A percentile compares a stretch with the other conserved stretches of the same genome.
phyloP scores from a whole-genome alignment of 768 basidiomycete genomes.

The Pleurotus ostreatus region DNA sequence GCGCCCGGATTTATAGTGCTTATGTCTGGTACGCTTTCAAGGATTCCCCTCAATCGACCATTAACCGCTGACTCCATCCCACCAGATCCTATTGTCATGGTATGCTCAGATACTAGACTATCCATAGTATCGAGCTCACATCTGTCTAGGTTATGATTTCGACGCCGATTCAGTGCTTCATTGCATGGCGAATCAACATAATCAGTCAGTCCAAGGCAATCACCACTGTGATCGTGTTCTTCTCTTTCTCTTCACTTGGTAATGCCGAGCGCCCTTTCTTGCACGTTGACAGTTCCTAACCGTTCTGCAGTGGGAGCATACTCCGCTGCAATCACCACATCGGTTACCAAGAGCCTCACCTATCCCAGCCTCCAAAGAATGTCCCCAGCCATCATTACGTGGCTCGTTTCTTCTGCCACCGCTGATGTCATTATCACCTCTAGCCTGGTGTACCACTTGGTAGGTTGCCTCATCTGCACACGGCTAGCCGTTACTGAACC shows the following conservation, averaged over 20 bases:
- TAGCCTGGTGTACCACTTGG: conserved; percentile 7
- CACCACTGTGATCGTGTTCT: conserved; percentile 2
- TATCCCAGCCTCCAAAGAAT: not conserved
- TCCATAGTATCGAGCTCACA: not conserved
- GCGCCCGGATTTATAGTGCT: not conserved
- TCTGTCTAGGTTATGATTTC: conserved; percentile 9
- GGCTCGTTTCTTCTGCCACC: conserved; percentile 6
- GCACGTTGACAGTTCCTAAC: too few species aligned
- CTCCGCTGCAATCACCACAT: not conserved
- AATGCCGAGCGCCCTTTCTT: not conserved
- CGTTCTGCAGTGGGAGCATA: not conserved
- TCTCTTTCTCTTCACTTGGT: conserved; percentile 9
- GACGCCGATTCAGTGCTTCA: conserved; percentile 8
- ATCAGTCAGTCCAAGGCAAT: conserved; percentile 5
- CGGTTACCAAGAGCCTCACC: not conserved
- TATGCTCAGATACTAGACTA: not conserved
- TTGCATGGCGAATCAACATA: conserved; percentile 10
- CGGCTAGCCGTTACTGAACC: too few species aligned
- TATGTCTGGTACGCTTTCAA: not conserved
- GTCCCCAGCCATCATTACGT: conserved; percentile 2
- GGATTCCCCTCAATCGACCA: too few species aligned
- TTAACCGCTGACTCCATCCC: not conserved
- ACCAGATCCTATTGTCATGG: conserved; percentile 8
- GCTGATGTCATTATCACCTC: conserved; percentile 9
- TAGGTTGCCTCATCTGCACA: not conserved